These are phyloP conservation scores for Fusarium bactridioides DNA, from an alignment of 2,329 filamentous ascomycete genomes.

Conservation along the genomic window DNA sequence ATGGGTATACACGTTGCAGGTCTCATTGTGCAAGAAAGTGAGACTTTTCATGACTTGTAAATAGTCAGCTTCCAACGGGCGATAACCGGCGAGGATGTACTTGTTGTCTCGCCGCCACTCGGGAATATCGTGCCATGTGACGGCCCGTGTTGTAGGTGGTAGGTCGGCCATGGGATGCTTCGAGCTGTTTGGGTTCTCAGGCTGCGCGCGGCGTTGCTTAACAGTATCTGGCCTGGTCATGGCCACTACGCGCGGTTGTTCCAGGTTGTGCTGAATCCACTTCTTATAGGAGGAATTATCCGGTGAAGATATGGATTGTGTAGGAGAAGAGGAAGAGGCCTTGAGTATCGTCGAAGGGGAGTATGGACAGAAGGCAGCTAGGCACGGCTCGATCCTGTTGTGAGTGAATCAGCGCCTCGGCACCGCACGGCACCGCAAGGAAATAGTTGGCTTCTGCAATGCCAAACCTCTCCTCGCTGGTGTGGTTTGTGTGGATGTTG, in stretches of 20 bases:
- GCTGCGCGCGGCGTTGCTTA: background rate
- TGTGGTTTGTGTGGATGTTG: no score
- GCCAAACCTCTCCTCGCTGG: no score
- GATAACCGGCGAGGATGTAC: background rate
- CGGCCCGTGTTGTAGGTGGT: background rate
- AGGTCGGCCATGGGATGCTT: background rate
- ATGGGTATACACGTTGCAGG: background rate
- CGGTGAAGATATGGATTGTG: background rate
- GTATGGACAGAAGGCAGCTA: no score
- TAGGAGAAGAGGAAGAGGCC: background rate
- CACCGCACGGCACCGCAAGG: no score
- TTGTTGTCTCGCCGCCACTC: background rate
- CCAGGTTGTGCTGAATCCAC: background rate
- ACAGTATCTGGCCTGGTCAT: background rate
- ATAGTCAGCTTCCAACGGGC: background rate
- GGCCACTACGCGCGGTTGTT: accelerated
- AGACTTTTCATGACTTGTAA: background rate
- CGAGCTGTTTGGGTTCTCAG: background rate
- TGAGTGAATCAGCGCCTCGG: background rate
- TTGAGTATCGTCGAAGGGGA: no score
- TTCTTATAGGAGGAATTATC: accelerated
- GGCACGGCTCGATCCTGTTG: background rate
- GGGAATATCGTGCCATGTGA: background rate
- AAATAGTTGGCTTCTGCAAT: no score
- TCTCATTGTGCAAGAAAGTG: background rate